Percentiles rank a stretch among this genome's conserved stretches.
These are phyloP conservation scores for Carex arenaria DNA, from an alignment of 202 grass and related monocot genomes.

Conservation along the genomic window DNA sequence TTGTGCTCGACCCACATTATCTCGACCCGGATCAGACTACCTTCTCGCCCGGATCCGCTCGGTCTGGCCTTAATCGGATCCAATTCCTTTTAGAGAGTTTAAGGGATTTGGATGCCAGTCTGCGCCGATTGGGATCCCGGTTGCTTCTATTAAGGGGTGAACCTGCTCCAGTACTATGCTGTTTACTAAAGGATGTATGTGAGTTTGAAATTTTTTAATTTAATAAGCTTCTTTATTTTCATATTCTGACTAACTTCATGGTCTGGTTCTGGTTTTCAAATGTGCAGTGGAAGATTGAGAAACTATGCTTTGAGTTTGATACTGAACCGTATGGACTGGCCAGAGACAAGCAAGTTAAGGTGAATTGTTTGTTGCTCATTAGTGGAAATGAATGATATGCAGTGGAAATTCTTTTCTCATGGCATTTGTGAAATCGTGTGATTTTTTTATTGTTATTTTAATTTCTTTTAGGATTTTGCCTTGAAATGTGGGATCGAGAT, in stretches of 20 bases:
- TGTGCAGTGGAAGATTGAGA: conserved; percentile 77
- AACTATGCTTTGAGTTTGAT: conserved; percentile 78
- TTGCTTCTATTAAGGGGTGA: conserved; percentile 71
- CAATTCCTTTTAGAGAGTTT: conserved; percentile 84
- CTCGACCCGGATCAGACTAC: conserved; percentile 53
- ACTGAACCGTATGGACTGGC: conserved; percentile 65
- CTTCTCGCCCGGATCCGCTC: conserved; percentile 60
- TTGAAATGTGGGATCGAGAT: conserved; percentile 49
- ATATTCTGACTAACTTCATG: neutral
- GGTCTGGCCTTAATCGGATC: conserved; percentile 55
- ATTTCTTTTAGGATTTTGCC: conserved; percentile 67
- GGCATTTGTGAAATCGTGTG: neutral
- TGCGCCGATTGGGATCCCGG: conserved; percentile 54
- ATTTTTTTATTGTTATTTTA: neutral
- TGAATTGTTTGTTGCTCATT: conserved; percentile 4
- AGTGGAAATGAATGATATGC: neutral
- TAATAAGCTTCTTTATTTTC: neutral
- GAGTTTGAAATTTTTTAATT: neutral
- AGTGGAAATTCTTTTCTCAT: neutral
- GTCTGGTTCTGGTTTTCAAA: conserved; percentile 15
- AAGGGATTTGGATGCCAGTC: conserved; percentile 56
- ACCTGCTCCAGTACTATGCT: conserved; percentile 47
- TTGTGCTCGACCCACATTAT: conserved; percentile 80
- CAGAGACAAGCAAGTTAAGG: conserved; percentile 70
- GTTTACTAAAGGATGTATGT: conserved; percentile 64